Evolutionary conservation across 225 moss, liverwort and hornwort genomes (phyloP), one percentile per base, ranked within the genome.

Genomic region (Polytrichum commune): DNA sequence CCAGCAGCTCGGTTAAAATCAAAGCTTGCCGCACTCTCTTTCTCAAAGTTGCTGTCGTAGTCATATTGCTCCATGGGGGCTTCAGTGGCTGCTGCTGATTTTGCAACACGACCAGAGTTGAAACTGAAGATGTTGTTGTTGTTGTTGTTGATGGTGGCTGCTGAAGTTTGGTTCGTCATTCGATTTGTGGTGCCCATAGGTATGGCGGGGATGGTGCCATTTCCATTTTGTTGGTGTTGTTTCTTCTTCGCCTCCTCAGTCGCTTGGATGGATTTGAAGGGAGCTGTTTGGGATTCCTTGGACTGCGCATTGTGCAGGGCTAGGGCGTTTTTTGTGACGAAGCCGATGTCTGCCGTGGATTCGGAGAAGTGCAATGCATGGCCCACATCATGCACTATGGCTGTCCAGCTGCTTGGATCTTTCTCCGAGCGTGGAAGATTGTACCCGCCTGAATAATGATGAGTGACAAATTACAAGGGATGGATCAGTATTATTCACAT

Each of bases 21-120:
- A 60, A 93, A 93, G 78, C 91, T 93, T 18, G 91, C 88, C 60
- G 90, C 81, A 76, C 91, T 91, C 63, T 83, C 77, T 64, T 86
- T 91, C 75, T 93, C 95, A 77, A 86, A 90, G 74, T 72, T 91
- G 78, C 84, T 90, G 74, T 93, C 95, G 55, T 89, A 88, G 46
- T 96, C 95, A 66, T 82, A 83, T 9, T 86, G 78, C 66, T 96
- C 91, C 13, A 46, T 1, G 46, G 46, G 46, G 2, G 89, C 68
- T 26, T 90, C 93, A 13, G 76, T 78, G 19, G 63, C 80, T 58
- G 66, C 38, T 80, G 54, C 3, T 4, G 70, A 19, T 80, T 86
- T 86, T 67, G 65, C 72, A 56, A 68, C 74, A 32, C 77, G 75
- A 32, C 70, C 81, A 53, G 78, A 75, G 67, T 78, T 86, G 77